Conservation (phyloP, 176 grass and related monocot species). For the Phoenix roebelenii region DNA sequence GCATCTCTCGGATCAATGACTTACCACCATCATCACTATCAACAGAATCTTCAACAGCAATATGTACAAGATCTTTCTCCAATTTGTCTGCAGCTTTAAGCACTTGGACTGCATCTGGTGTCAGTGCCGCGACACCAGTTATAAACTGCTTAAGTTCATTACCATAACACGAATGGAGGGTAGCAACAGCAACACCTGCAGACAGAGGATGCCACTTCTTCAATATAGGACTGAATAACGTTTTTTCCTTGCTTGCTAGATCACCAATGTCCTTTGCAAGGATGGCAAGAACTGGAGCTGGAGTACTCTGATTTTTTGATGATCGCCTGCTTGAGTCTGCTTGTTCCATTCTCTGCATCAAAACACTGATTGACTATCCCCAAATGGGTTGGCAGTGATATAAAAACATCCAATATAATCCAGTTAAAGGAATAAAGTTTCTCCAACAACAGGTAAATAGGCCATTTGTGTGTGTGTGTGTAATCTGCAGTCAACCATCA, state of each 20-base stretch:
- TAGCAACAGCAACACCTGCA: slow-evolving; percentile 91
- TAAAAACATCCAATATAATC: no score
- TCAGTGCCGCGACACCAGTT: slow-evolving; percentile 61
- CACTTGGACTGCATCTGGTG: slow-evolving; percentile 84
- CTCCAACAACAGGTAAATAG: no score
- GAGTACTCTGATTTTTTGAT: slow-evolving; percentile 33
- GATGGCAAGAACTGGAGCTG: slow-evolving; percentile 66
- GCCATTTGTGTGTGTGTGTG: no score
- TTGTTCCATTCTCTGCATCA: slow-evolving; percentile 94
- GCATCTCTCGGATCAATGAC: slow-evolving; percentile 94
- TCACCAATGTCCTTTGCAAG: slow-evolving; percentile 92
- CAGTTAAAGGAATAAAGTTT: no score
- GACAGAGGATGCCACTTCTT: slow-evolving; percentile 91
- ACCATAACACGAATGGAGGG: slow-evolving; percentile 94
- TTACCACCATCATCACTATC: slow-evolving; percentile 99
- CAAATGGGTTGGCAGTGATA: no score
- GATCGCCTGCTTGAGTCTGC: slow-evolving; percentile 84
- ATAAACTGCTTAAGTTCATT: slow-evolving; percentile 96
- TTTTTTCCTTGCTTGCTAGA: slow-evolving; percentile 87
- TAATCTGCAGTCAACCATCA: no score
- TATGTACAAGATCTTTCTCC: slow-evolving; percentile 89
- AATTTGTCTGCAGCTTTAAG: slow-evolving; percentile 93
- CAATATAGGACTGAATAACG: slow-evolving; percentile 88
- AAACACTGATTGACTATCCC: slow-evolving; percentile 6
- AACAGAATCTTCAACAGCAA: slow-evolving; percentile 97